These are phyloP conservation scores for Mortierella sp. DNA, from an alignment of 371 early-diverging fungal species.

Conservation along the genomic window DNA sequence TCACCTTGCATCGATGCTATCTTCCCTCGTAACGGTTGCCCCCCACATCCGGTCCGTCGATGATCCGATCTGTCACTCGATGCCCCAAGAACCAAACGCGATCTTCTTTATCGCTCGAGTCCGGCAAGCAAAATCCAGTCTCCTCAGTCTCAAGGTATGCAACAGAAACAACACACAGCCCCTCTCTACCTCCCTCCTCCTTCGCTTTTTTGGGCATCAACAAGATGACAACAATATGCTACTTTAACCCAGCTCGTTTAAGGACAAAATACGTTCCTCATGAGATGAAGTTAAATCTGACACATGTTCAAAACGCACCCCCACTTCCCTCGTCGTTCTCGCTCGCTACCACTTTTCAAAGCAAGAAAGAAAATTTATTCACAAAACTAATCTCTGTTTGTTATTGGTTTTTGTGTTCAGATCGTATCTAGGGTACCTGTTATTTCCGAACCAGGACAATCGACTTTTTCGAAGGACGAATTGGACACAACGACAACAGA, in stretches of 20 bases:
- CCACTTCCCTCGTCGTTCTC: too few relatives aligned
- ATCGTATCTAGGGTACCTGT: too few relatives aligned
- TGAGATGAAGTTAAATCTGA: slow-evolving; percentile 27
- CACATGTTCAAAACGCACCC: slow-evolving; percentile 5
- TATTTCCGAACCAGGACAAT: too few relatives aligned
- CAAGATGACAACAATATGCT: slow-evolving; percentile 23
- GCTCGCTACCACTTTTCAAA: too few relatives aligned
- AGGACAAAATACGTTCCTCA: slow-evolving; percentile 30
- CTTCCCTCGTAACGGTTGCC: too few relatives aligned
- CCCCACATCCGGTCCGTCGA: not conserved
- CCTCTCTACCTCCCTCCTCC: not conserved
- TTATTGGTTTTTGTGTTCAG: too few relatives aligned
- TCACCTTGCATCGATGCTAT: not conserved
- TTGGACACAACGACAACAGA: too few relatives aligned
- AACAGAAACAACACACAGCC: not conserved
- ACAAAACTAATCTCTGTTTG: too few relatives aligned
- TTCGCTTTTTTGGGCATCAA: not conserved
- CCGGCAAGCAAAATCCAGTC: too few relatives aligned
- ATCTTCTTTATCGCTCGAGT: not conserved
- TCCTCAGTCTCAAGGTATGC: not conserved
- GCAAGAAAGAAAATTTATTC: too few relatives aligned
- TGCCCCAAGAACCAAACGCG: too few relatives aligned
- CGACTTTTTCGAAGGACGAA: too few relatives aligned
- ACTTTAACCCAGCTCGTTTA: slow-evolving; percentile 31
- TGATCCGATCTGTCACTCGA: not conserved